phyloP scores from a whole-genome alignment of 176 grass and related monocot species.

The Pontederia paniculata region DNA sequence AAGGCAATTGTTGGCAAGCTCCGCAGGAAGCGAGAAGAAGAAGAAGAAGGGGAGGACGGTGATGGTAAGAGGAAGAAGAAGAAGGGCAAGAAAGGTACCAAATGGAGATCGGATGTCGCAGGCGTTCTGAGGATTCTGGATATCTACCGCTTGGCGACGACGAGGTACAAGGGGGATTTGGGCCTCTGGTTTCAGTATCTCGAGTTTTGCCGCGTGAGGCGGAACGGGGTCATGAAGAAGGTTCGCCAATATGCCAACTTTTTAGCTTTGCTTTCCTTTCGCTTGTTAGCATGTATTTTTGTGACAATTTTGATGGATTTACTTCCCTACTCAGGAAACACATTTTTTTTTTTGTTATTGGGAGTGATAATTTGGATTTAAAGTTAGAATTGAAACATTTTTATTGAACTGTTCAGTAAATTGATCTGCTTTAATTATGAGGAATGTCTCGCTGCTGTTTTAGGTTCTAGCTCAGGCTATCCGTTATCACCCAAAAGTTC shows the following conservation, averaged over 20 bases:
- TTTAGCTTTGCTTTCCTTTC: background rate
- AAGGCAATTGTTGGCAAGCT: constrained; percentile 43
- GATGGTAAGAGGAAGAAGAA: constrained; percentile 6
- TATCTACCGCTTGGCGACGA: constrained; percentile 46
- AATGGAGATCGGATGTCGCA: constrained; percentile 47
- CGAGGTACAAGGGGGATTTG: constrained; percentile 84
- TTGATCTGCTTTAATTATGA: background rate
- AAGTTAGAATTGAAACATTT: background rate
- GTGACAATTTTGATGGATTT: background rate
- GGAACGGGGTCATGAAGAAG: constrained; percentile 84
- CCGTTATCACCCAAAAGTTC: constrained; percentile 69
- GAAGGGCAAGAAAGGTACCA: constrained; percentile 45
- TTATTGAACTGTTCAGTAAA: background rate
- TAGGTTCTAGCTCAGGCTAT: constrained; percentile 72
- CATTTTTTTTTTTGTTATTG: background rate
- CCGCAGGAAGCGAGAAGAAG: background rate
- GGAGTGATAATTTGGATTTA: too few species aligned
- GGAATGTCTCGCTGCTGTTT: background rate
- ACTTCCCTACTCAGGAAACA: too few species aligned
- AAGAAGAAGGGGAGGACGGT: background rate
- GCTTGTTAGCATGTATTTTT: background rate
- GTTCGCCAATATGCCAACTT: constrained; percentile 10
- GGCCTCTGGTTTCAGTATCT: constrained; percentile 83
- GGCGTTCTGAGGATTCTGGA: constrained; percentile 50
- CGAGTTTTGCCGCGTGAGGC: constrained; percentile 62